Percentiles rank a stretch among this genome's conserved stretches.
phyloP scores from a whole-genome alignment of 148 eudicot genomes.

The Nepenthes mirabilis region DNA sequence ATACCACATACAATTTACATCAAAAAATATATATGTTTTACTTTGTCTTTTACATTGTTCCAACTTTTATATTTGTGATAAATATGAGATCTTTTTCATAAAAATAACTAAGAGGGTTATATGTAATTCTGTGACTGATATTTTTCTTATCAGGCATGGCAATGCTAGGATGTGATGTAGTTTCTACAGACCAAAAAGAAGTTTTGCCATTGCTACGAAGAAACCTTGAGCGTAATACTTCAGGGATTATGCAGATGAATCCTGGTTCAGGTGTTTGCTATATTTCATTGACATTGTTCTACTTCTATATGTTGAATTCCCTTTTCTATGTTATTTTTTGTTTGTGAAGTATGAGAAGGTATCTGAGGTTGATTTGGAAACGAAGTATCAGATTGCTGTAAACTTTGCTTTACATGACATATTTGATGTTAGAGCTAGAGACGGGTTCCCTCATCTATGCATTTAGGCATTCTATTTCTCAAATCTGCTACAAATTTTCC shows the following conservation, averaged over 20 bases:
- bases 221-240: constrained; percentile 73
- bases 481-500: not conserved
- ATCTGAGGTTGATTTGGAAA: too few species aligned
- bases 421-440: constrained; percentile 1
- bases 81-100: too few species aligned
- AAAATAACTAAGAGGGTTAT: too few species aligned
- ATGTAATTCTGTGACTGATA: constrained; percentile 2
- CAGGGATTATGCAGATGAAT: constrained; percentile 60
- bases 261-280: constrained; percentile 28
- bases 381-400: too few species aligned
- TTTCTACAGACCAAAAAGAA: constrained; percentile 85
- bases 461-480: not conserved
- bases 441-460: not conserved
- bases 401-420: not conserved
- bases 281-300: not conserved
- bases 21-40: too few species aligned
- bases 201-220: constrained; percentile 77
- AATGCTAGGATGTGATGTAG: constrained; percentile 78
- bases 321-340: too few species aligned
- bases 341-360: too few species aligned
- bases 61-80: too few species aligned
- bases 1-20: too few species aligned
- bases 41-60: too few species aligned
- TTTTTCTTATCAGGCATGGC: constrained; percentile 71
- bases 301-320: too few species aligned